A percentile compares a stretch with the other conserved stretches of the same genome.
phyloP scores from a whole-genome alignment of 371 early-diverging fungal species.

The Nematocida minor region DNA sequence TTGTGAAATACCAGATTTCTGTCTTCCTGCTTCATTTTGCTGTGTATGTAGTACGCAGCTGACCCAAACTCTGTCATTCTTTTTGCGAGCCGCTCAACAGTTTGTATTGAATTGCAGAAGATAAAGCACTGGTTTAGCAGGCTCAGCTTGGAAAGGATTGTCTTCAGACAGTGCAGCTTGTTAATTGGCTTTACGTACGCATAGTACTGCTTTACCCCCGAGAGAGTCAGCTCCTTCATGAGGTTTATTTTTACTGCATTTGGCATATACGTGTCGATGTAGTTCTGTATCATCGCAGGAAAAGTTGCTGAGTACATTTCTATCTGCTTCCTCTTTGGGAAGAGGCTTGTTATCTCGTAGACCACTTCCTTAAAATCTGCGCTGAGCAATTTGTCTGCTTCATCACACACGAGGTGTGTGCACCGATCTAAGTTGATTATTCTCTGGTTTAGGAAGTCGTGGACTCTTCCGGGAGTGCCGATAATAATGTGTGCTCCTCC shows the following conservation, averaged over 20 bases:
- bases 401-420: conserved; percentile 86
- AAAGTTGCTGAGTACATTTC: conserved; percentile 93
- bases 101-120: conserved; percentile 91
- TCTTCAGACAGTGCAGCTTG: conserved; percentile 91
- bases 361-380: conserved; percentile 89
- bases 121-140: conserved; percentile 98
- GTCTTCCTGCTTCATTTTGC: conserved; percentile 88
- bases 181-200: conserved; percentile 90
- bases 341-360: conserved; percentile 75
- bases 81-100: conserved; percentile 87
- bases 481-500: conserved; percentile 78
- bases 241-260: conserved; percentile 92
- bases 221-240: conserved; percentile 91
- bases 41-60: conserved; percentile 91
- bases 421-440: conserved; percentile 58
- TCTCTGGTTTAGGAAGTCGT: conserved; percentile 67
- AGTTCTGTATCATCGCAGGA: conserved; percentile 83
- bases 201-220: conserved; percentile 93
- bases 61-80: conserved; percentile 92
- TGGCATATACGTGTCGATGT: conserved; percentile 80
- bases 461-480: conserved; percentile 89
- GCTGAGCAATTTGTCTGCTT: conserved; percentile 89
- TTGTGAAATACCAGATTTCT: conserved; percentile 95
- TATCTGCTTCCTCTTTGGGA: conserved; percentile 79
- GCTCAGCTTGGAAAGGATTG: conserved; percentile 85